Evolutionary conservation across 805 yeast genomes (phyloP), one percentile per base, ranked within the genome.

Genomic region (Pichia heedii): DNA sequence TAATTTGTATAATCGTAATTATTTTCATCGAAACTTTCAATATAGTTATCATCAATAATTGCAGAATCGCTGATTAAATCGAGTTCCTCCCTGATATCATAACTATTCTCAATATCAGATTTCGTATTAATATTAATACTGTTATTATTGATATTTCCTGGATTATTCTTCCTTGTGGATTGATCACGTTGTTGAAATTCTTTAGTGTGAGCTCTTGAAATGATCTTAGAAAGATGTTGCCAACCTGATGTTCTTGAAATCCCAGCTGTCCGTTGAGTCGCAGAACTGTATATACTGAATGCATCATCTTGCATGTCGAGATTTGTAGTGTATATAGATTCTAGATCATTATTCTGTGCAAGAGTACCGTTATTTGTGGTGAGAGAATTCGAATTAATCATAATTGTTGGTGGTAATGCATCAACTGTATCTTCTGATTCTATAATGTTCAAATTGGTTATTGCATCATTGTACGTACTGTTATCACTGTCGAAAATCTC

Each of bases 141-240:
- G 15, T 37, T 22, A 24, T 20, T 30, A n/a, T 19, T n/a, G 22
- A 5, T 33, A 30, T 22, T n/a, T n/a, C n/a, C n/a, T n/a, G n/a
- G n/a, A n/a, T n/a, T n/a, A n/a, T n/a, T n/a, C n/a, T n/a, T n/a
- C n/a, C n/a, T n/a, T n/a, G n/a, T n/a, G n/a, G n/a, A 10, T 29
- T 29, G 18, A 29, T 29, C 24, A 36, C 38, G 40, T 36, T 88
- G 72, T 63, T 86, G 93, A 67, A 86, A 86, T 64, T 86, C 96
- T 56, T 82, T 81, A 30, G 84, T 77, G 54, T 86, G 95, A 0
- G 95, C 96, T 60, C 71, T 73, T 12, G 81, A 82, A 50, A 84
- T 69, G 1, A 78, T 74, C 41, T 71, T 72, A 2, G 77, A 66
- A 16, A 81, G 61, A 26, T 67, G 62, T 37, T 66, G 39, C 52